Base-by-base conservation (phyloP, 2,329 filamentous ascomycete genomes). In the Lachnellula cervina region DNA sequence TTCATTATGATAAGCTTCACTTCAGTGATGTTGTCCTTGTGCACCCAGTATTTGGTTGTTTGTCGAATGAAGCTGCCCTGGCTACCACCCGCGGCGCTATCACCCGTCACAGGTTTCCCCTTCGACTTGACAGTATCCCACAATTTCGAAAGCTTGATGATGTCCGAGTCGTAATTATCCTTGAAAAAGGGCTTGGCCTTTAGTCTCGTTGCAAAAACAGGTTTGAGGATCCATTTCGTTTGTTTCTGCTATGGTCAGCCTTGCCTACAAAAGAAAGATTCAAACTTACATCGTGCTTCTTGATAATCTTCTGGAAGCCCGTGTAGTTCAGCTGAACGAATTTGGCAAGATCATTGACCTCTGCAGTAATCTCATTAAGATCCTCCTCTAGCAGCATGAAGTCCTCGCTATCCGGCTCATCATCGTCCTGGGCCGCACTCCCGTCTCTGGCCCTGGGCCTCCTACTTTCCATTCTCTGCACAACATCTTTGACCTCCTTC, bases 31-130 rank as follows among this genome's bases (percentile, higher is more conserved):
- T 99, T 99, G 73, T 97, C 94, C 2, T 89, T 90, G 69, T 99
- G 94, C 46, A 99, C 94, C 94, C 94, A 99, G 77, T 99, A 99
- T 74, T 99, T 99, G 34, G 94, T 99, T 0, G 94, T 99, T 70
- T 97, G 90, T 57, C 94, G 89, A 59, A 99, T 85, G 69, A 99
- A 99, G 77, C 88, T 97, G 69, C 92, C 93, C 73, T 99, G 94
- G 61, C 82, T 84, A 54, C 93, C 94, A 65, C 94, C 94, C 16
- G 94, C 94, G 7, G 92, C 79, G 64, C 90, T 90, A 72, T 99
- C 94, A 55, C 94, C 94, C 74, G 90, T 92, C 67, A 90, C 85
- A 0, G 94, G 94, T 70, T 95, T 93, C 56, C 94, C 94, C 64
- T 93, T 83, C 2, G 93, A 99, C 54, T 94, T 86, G 16, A 97